Conservation (phyloP, 805 yeast species). For the Debaryomyces maramus region DNA sequence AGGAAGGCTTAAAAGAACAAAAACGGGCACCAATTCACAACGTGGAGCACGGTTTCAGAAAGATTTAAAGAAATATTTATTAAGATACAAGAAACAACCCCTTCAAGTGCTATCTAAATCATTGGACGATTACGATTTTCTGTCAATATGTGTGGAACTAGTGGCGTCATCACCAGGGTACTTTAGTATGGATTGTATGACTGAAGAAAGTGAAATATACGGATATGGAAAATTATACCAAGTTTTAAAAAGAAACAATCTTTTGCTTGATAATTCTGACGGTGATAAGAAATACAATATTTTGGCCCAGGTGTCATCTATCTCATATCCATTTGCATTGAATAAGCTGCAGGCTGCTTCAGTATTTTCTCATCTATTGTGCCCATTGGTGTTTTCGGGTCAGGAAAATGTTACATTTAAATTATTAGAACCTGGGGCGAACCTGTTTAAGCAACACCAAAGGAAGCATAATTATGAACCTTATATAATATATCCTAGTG, state of each 20-base stretch:
- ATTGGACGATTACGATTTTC: constrained; percentile 44
- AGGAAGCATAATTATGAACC: constrained; percentile 28
- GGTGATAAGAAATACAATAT: constrained; percentile 24
- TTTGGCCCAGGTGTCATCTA: constrained; percentile 49
- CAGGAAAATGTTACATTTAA: constrained; percentile 16
- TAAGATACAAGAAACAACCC: constrained; percentile 35
- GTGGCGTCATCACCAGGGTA: constrained; percentile 56
- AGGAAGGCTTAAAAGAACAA: constrained; percentile 33
- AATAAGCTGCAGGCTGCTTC: constrained; percentile 31
- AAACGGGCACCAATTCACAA: constrained; percentile 9
- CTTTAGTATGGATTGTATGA: constrained; percentile 15
- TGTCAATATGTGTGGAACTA: constrained; percentile 49
- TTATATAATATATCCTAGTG: constrained; percentile 46
- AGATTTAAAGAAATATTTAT: constrained; percentile 47
- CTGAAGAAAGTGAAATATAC: constrained; percentile 28
- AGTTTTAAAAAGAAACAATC: constrained; percentile 32
- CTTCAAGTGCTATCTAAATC: constrained; percentile 26
- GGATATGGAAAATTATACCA: constrained; percentile 52
- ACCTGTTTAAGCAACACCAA: constrained; percentile 22
- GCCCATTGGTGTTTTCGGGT: constrained; percentile 43
- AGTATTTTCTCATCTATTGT: constrained; percentile 47
- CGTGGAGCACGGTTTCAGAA: constrained; percentile 38
- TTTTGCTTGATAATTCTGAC: constrained; percentile 21
- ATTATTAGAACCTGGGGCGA: constrained; percentile 27
- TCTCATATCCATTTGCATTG: constrained; percentile 44